Evolutionary conservation across 1,139 yeast genomes (phyloP).

Genomic region (Sugiyamaella sp.): DNA sequence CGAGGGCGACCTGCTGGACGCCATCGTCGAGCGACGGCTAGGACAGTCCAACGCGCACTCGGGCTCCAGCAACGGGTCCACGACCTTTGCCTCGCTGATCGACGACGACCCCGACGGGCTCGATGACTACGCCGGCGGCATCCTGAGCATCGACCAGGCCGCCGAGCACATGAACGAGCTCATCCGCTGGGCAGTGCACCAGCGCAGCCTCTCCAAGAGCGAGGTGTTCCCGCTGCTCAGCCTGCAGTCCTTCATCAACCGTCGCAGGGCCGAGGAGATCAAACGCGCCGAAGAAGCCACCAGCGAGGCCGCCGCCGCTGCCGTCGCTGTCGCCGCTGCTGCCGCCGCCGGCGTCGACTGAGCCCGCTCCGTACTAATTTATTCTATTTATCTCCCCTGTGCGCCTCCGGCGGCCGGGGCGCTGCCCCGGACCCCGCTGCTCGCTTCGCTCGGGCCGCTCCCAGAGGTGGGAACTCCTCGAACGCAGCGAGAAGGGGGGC

Average conservation of each 20-base stretch:
- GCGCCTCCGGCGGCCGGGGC: neutral
- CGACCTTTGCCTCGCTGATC: conserved; percentile 4
- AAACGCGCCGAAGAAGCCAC: conserved; percentile 14
- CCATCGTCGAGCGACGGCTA: conserved; percentile 23
- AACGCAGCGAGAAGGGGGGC: too few species aligned
- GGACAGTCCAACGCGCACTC: conserved; percentile 6
- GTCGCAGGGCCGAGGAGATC: conserved; percentile 7
- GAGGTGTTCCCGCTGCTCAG: conserved; percentile 19
- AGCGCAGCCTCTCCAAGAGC: conserved; percentile 16
- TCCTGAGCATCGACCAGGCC: conserved; percentile 17
- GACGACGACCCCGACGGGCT: conserved; percentile 3
- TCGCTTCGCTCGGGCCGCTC: neutral
- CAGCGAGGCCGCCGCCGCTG: conserved; percentile 13
- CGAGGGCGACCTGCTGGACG: conserved; percentile 22
- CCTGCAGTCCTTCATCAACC: conserved; percentile 17
- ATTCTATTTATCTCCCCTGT: neutral
- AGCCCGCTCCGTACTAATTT: neutral
- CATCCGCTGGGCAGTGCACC: conserved; percentile 21
- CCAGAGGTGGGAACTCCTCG: too few species aligned
- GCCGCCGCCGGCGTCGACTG: neutral
- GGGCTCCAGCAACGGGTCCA: conserved; percentile 1
- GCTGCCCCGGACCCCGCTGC: neutral
- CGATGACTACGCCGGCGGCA: conserved; percentile 11
- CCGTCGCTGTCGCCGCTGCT: conserved; percentile 11
- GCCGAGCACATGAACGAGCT: conserved; percentile 17